These are phyloP conservation scores for Mytilinidion resinicola DNA, from an alignment of 495 filamentous ascomycete species.

Conservation along the genomic window DNA sequence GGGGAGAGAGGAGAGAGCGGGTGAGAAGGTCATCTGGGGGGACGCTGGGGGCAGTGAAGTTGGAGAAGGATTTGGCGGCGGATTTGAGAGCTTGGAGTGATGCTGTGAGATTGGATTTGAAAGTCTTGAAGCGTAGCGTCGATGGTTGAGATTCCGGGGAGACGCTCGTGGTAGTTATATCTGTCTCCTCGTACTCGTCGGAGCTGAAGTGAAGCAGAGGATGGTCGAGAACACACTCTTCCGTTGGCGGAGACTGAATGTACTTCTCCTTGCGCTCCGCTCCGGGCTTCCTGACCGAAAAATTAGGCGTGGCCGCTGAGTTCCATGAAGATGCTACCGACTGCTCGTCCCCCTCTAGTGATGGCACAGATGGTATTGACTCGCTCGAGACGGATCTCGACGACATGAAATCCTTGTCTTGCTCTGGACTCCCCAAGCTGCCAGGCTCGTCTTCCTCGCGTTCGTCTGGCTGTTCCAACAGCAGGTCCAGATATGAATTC, in stretches of 20 bases:
- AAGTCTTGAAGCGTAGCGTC: slow-evolving; percentile 38
- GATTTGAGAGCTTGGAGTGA: slow-evolving; percentile 81
- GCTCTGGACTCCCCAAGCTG: slow-evolving; percentile 16
- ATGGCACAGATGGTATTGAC: slow-evolving; percentile 34
- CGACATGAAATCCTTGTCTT: slow-evolving; percentile 25
- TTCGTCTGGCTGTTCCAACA: slow-evolving; percentile 33
- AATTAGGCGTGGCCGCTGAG: slow-evolving; percentile 26
- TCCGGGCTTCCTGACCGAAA: slow-evolving; percentile 4
- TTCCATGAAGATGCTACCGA: slow-evolving; percentile 22
- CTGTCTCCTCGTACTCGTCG: slow-evolving; percentile 25
- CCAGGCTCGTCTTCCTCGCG: slow-evolving; percentile 26
- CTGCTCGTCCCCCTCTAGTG: slow-evolving; percentile 30
- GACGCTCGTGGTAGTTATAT: slow-evolving; percentile 16
- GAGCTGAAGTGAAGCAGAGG: slow-evolving; percentile 29
- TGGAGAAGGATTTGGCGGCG: slow-evolving; percentile 77
- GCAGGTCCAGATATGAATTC: slow-evolving; percentile 35
- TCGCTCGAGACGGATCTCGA: slow-evolving; percentile 34
- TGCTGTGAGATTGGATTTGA: slow-evolving; percentile 92
- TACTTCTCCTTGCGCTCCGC: slow-evolving; percentile 25
- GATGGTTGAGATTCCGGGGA: slow-evolving; percentile 26
- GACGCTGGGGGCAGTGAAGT: slow-evolving; percentile 57
- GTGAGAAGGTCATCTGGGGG: slow-evolving; percentile 87
- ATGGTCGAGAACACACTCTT: slow-evolving; percentile 33
- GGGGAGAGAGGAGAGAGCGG: slow-evolving; percentile 72
- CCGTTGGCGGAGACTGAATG: slow-evolving; percentile 22